phyloP scores from a whole-genome alignment of 2,329 filamentous ascomycete genomes.

The Fusarium beomiforme region DNA sequence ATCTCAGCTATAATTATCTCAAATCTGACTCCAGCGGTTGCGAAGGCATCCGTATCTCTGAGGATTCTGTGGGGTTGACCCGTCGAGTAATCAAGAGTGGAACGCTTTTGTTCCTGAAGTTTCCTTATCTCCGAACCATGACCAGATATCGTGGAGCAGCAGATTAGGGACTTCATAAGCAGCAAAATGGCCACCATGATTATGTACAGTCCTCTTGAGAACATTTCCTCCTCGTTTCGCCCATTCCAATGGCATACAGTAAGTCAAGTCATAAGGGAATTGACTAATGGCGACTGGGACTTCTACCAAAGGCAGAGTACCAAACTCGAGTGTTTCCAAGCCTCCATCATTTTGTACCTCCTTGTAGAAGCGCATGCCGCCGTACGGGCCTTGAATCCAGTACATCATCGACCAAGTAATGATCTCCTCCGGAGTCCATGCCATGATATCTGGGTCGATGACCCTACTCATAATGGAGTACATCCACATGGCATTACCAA shows the following conservation, averaged over 20 bases:
- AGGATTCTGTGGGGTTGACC: fast-evolving
- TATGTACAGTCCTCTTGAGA: background rate
- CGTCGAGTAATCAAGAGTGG: fast-evolving
- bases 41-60: fast-evolving
- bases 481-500: background rate
- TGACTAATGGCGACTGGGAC: background rate
- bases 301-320: background rate
- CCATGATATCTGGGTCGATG: background rate
- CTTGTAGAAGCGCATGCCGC: background rate
- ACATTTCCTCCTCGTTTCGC: background rate
- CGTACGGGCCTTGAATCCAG: background rate
- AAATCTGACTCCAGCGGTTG: background rate
- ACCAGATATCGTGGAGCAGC: background rate
- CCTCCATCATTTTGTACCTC: background rate
- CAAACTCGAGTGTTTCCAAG: background rate
- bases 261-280: background rate
- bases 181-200: background rate
- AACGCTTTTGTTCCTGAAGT: background rate
- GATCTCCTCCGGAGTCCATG: background rate
- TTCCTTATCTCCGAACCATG: background rate
- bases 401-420: slow-evolving; percentile 2
- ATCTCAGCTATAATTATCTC: background rate
- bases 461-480: background rate
- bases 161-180: background rate
- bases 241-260: background rate